Evolutionary conservation across 2,329 filamentous ascomycete genomes (phyloP).

Genomic region (Hortaea sp.): DNA sequence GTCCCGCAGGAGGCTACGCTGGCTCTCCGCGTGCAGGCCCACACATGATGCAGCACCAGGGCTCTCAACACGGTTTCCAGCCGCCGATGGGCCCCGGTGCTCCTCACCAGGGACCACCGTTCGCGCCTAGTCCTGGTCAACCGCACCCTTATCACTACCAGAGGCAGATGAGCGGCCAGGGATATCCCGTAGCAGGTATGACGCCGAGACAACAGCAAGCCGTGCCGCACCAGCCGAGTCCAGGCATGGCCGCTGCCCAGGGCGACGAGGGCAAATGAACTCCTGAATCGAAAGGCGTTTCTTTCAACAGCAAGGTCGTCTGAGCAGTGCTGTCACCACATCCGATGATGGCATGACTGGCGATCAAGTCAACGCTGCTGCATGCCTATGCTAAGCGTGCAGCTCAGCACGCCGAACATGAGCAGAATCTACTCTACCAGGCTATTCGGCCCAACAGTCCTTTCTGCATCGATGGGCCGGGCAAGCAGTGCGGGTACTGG

Average conservation of each 20-base stretch:
- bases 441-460: too few species aligned
- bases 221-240: slow-evolving; percentile 20
- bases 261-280: slow-evolving; percentile 1
- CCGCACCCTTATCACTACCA: slow-evolving; percentile 18
- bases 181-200: slow-evolving; percentile 20
- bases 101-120: slow-evolving; percentile 6
- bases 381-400: too few species aligned
- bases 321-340: too few species aligned
- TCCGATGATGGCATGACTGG: too few species aligned
- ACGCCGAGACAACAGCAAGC: slow-evolving; percentile 25
- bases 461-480: too few species aligned
- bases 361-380: too few species aligned
- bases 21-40: slow-evolving; percentile 85
- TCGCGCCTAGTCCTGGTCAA: slow-evolving; percentile 1
- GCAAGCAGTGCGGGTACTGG: too few species aligned
- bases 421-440: too few species aligned
- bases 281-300: neutral
- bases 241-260: slow-evolving; percentile 10
- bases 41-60: slow-evolving; percentile 88
- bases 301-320: too few species aligned
- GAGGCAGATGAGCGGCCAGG: slow-evolving; percentile 20
- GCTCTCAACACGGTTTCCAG: slow-evolving; percentile 74
- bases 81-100: slow-evolving; percentile 4
- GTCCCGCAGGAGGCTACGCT: slow-evolving; percentile 50
- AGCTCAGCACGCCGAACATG: too few species aligned